Conservation (phyloP, 345 rosid genomes). For the Salix brachista region DNA sequence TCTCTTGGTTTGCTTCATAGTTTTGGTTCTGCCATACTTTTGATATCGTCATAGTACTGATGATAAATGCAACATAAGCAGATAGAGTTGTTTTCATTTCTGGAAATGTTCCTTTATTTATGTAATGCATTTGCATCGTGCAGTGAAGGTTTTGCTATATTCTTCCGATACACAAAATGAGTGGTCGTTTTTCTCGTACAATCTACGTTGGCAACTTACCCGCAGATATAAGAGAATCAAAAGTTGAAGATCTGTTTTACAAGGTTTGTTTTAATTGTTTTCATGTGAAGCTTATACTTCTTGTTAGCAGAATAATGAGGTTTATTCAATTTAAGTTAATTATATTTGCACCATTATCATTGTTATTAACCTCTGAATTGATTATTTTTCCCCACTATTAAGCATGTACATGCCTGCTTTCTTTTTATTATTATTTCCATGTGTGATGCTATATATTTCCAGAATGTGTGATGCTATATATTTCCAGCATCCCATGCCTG, state of each 20-base stretch:
- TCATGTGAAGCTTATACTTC: background rate
- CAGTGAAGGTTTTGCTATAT: slow-evolving; percentile 12
- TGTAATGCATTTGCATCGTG: slow-evolving; percentile 26
- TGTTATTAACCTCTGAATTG: background rate
- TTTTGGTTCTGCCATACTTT: background rate
- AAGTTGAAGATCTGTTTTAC: slow-evolving; percentile 90
- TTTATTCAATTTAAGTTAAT: background rate
- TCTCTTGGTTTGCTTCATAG: slow-evolving; percentile 13
- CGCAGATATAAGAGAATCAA: slow-evolving; percentile 72
- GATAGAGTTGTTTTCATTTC: slow-evolving; percentile 23
- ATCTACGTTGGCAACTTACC: slow-evolving; percentile 98
- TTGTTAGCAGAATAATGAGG: background rate
- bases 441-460: background rate
- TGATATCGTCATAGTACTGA: slow-evolving; percentile 3
- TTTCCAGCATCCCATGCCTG: background rate
- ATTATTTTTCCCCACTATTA: background rate
- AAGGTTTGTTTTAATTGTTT: slow-evolving; percentile 53
- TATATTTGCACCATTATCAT: background rate
- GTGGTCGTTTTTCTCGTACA: slow-evolving; percentile 94
- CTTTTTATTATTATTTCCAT: background rate
- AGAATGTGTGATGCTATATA: background rate
- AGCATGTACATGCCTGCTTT: background rate
- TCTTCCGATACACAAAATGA: slow-evolving; percentile 48
- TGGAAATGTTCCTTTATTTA: slow-evolving; percentile 17
- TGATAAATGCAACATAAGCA: slow-evolving; percentile 27